Conservation (phyloP, 1,139 yeast species). For the Yueomyces sp. region DNA sequence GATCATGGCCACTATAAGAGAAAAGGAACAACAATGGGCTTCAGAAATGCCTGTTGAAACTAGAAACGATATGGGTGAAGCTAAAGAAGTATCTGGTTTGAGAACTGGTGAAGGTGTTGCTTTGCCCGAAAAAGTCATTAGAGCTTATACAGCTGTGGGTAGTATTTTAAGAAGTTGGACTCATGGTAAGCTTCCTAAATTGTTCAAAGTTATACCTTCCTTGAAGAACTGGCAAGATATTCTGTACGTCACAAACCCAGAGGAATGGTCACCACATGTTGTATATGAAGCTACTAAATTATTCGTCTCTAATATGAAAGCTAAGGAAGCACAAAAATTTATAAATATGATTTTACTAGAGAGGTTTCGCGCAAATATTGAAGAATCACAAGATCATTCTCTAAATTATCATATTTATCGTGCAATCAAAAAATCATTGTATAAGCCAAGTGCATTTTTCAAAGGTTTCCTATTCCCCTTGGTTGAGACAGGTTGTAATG, state of each 20-base stretch:
- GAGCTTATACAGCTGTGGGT: constrained; percentile 88
- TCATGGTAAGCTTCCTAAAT: constrained; percentile 89
- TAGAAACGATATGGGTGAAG: constrained; percentile 14
- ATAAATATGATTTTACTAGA: constrained; percentile 66
- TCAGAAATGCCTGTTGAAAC: constrained; percentile 6
- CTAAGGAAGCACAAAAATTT: constrained; percentile 81
- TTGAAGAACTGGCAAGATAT: constrained; percentile 93
- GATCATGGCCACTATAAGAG: constrained; percentile 78
- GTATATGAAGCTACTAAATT: constrained; percentile 89
- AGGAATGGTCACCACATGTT: constrained; percentile 92
- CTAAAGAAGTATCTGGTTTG: constrained; percentile 7
- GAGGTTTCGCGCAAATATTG: constrained; percentile 73
- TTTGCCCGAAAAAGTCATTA: constrained; percentile 90
- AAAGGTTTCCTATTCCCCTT: constrained; percentile 90
- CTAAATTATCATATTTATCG: constrained; percentile 86
- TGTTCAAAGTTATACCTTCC: constrained; percentile 89
- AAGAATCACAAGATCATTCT: constrained; percentile 50
- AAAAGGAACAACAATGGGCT: constrained; percentile 37
- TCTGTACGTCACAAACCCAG: constrained; percentile 83
- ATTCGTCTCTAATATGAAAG: constrained; percentile 79
- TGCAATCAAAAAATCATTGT: constrained; percentile 79
- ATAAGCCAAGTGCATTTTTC: constrained; percentile 96
- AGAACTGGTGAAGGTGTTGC: constrained; percentile 41
- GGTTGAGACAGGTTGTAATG: constrained; percentile 71
- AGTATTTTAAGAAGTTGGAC: constrained; percentile 80